Conservation (phyloP, 78 protist species). For the Cavenderia fasciculata region DNA sequence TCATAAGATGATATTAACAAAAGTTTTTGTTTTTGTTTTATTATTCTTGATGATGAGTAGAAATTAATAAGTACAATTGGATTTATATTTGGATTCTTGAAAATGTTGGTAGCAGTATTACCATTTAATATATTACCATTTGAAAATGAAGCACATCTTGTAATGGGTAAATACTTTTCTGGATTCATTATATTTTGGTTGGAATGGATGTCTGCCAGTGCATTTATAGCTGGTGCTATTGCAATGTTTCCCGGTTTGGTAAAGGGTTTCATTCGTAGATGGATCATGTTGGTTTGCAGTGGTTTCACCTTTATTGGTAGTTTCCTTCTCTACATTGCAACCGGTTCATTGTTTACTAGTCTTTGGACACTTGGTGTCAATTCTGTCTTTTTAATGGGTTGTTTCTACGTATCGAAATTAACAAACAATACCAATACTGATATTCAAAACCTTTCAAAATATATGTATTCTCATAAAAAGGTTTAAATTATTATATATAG, state of each 20-base stretch:
- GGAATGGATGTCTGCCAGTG: constrained; percentile 58
- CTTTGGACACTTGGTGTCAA: constrained; percentile 53
- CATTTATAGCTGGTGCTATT: constrained; percentile 41
- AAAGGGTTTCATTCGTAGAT: constrained; percentile 46
- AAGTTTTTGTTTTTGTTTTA: too few relatives aligned
- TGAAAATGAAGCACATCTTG: constrained; percentile 50
- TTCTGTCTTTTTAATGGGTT: constrained; percentile 5
- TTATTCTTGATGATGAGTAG: too few relatives aligned
- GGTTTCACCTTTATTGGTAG: constrained; percentile 2
- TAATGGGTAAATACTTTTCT: neutral
- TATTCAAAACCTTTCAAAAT: constrained; percentile 3
- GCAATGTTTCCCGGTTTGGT: constrained; percentile 42
- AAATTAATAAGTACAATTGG: constrained; percentile 40
- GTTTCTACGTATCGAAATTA: neutral
- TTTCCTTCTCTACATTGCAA: neutral
- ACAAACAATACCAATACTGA: constrained; percentile 24
- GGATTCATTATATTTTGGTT: constrained; percentile 25
- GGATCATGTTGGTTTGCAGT: constrained; percentile 44
- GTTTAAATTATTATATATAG: too few relatives aligned
- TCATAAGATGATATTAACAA: neutral
- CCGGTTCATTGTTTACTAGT: constrained; percentile 17
- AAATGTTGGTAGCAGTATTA: constrained; percentile 37
- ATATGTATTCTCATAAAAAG: constrained; percentile 48
- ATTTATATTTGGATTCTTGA: constrained; percentile 46
- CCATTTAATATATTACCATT: constrained; percentile 56